A percentile compares a stretch with the other conserved stretches of the same genome.
Evolutionary conservation across 2,329 filamentous ascomycete species (phyloP).

Genomic region (Alternaria angustiovoidea): DNA sequence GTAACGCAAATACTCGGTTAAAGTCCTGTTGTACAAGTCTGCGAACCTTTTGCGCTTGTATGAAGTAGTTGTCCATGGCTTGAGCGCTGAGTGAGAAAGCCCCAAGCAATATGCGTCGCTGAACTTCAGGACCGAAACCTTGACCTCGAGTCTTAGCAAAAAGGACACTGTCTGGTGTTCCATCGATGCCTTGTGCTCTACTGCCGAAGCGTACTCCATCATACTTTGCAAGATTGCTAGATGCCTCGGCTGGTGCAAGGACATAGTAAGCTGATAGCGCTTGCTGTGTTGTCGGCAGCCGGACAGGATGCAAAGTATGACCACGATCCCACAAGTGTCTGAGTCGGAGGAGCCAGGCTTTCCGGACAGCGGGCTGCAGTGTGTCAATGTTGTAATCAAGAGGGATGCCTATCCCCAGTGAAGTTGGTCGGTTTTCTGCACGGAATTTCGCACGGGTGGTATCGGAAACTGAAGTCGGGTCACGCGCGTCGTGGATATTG

Average conservation of each 20-base stretch:
- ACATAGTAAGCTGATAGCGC: constrained; percentile 95
- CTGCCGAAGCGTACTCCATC: constrained; percentile 93
- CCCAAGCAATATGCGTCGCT: constrained; percentile 85
- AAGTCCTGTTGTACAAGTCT: constrained; percentile 87
- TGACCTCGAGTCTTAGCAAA: constrained; percentile 78
- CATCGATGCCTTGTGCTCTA: constrained; percentile 62
- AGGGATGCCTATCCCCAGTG: constrained; percentile 64
- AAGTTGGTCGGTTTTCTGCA: not conserved
- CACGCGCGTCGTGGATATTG: constrained; percentile 69
- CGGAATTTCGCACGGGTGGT: constrained; percentile 61
- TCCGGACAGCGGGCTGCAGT: constrained; percentile 72
- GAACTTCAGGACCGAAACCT: constrained; percentile 85
- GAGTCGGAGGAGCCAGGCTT: constrained; percentile 73
- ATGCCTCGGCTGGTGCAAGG: constrained; percentile 91
- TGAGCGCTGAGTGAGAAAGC: constrained; percentile 89
- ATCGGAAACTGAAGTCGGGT: constrained; percentile 75
- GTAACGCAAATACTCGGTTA: constrained; percentile 74
- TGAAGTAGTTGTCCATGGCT: constrained; percentile 95
- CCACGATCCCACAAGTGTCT: constrained; percentile 68
- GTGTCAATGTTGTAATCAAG: constrained; percentile 88
- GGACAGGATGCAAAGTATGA: constrained; percentile 76
- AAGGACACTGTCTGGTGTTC: constrained; percentile 59
- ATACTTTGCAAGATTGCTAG: constrained; percentile 95
- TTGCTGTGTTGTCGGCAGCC: constrained; percentile 81
- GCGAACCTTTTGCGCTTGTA: constrained; percentile 89